Evolutionary conservation across 179 eudicot species (phyloP), one percentile per base, ranked within the genome.

Genomic region (Beta lomatogona): DNA sequence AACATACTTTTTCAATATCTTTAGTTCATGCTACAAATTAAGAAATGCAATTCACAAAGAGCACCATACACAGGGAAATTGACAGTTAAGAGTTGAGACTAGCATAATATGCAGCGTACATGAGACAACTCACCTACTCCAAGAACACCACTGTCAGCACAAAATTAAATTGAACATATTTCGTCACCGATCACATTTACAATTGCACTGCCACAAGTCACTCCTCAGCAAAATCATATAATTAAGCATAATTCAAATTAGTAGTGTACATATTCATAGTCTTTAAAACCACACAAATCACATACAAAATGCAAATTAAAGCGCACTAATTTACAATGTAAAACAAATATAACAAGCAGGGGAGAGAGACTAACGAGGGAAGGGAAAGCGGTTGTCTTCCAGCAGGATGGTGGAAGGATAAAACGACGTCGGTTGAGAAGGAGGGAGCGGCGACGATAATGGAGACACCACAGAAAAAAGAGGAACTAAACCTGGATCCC

Each of bases 311-410:
- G 6, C 6, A 13, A 3, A 0, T 8, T 9, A 75, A 6, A 31
- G 14, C 31, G 31, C 31, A 28, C 31, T 28, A 28, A 28, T 28
- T 28, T 28, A 28, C 31, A 53, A 31, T 15, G 6, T 13, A 68
- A 72, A 54, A 65, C 19, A 46, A 79, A 60, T 11, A 21, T 58
- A 12, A 36, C 9, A 36, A 18, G 36, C 36, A 18, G 44, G 59
- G n/a, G 11, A 67, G 28, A 44, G 77, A 68, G 12, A 82, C 85
- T 67, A n/a, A 86, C 86, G 84, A 72, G 0, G 83, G 70, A 19
- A 77, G 11, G 36, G 83, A 83, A 53, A 86, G 77, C 22, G 76
- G 82, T 9, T 83, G 67, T 68, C 84, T 69, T 18, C 75, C 75
- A 5, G 80, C 67, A 1, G 88, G 85, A 28, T 77, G 82, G 44